Evolutionary conservation across 140 eudicot genomes (phyloP), one percentile per base, ranked within the genome.

Genomic region (Oenanthe javanica): DNA sequence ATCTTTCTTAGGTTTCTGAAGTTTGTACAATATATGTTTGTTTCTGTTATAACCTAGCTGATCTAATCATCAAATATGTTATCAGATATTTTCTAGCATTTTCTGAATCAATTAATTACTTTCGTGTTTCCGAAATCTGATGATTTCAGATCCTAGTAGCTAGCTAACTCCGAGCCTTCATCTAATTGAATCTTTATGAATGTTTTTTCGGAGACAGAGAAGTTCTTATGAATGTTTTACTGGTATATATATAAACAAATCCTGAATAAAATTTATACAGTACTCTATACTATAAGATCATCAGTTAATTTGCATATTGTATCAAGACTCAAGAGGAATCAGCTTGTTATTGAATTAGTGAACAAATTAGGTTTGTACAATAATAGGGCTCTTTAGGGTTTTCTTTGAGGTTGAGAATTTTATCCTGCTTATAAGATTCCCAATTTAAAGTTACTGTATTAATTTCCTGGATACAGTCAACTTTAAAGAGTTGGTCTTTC

Each of bases 131-230:
- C 4, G 4, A 12, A 55, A 9, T 70, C 38, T 16, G 40, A 40
- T 31, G 77, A 49, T 80, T 69, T 49, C 55, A 48, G 72, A 70
- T 80, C 54, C 49, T 54, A 36, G 63, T 40, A 54, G 8, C 21
- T 15, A 43, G 14, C 74, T 59, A 42, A 21, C 43, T 19, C 4
- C 4, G 36, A 43, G 18, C 77, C 77, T 19, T 72, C 21, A 70
- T 70, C 10, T 70, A 8, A 70, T 11, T 13, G 14, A 61, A 61
- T 61, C 5, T n/a, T n/a, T n/a, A n/a, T 8, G 18, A 51, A 12
- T 51, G 3, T 31, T 31, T 31, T 31, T 31, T 31, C 36, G 36
- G 36, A 31, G 36, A 31, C 36, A 13, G 55, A 51, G 18, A 51
- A 51, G 55, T 51, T 49, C 54, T 9, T 49, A 49, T 9, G 12